Percentiles rank a stretch among this genome's conserved stretches.
These are phyloP conservation scores for Boletus rubroflammeus DNA, from an alignment of 768 basidiomycete genomes.

Conservation along the genomic window DNA sequence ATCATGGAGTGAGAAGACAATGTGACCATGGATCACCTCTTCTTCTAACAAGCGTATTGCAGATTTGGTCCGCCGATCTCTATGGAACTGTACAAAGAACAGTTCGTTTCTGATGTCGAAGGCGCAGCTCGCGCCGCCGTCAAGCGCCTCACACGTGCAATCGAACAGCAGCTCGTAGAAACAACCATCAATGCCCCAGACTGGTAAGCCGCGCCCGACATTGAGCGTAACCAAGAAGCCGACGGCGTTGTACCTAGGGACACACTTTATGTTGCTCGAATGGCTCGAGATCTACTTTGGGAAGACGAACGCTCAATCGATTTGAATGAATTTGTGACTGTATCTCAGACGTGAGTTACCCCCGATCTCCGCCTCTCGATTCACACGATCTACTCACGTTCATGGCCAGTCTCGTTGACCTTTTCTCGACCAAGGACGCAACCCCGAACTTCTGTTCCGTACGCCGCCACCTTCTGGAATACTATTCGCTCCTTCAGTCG, in stretches of 20 bases:
- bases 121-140: conserved; percentile 74
- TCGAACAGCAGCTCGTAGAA: conserved; percentile 68
- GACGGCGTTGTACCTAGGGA: conserved; percentile 56
- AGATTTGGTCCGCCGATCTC: conserved; percentile 84
- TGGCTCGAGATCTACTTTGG: conserved; percentile 95
- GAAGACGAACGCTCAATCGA: conserved; percentile 71
- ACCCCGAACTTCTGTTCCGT: conserved; percentile 57
- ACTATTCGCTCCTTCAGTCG: conserved; percentile 82
- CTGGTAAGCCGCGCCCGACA: conserved; percentile 60
- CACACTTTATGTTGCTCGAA: conserved; percentile 82
- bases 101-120: conserved; percentile 70
- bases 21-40: not conserved
- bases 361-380: conserved; percentile 20
- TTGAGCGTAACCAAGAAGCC: conserved; percentile 10
- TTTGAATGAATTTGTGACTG: conserved; percentile 74
- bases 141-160: conserved; percentile 75
- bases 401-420: conserved; percentile 71
- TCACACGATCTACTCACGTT: conserved; percentile 23
- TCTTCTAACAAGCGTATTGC: conserved; percentile 12
- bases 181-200: conserved; percentile 90
- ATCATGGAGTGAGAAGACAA: conserved; percentile 60
- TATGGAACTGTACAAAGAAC: conserved; percentile 67
- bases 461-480: conserved; percentile 73
- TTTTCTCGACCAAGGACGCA: conserved; percentile 70
- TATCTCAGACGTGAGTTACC: conserved; percentile 83